Evolutionary conservation across 2,329 filamentous ascomycete species (phyloP), one percentile per base, ranked within the genome.

Genomic region (Fusarium sp.): DNA sequence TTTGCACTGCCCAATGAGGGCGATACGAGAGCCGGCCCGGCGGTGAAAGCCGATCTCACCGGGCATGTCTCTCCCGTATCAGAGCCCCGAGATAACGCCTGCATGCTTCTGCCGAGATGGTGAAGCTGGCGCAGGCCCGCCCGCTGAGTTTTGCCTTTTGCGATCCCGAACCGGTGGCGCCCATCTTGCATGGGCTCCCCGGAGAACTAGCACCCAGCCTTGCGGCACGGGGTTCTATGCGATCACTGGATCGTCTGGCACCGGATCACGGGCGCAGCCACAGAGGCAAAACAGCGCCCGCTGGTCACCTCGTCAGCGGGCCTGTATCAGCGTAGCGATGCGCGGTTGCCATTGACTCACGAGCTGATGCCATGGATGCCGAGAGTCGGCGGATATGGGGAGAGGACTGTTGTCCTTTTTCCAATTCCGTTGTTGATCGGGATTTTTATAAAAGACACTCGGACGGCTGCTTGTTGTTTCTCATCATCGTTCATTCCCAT

Each of bases 21-120:
- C 69, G 71, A 75, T 71, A 77, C 72, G 75, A 78, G 76, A 72
- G 72, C 77, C 77, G 77, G 77, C 64, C 77, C 77, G 77, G 77
- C 76, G 76, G 76, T 76, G 76, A 79, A 77, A 69, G 67, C 70
- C 65, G 68, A 50, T 62, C 64, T 69, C 68, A 71, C 71, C 71
- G 62, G 71, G 72, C 69, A 45, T 73, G 69, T 50, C 27, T 65
- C 56, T 60, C 65, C 68, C 67, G 74, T 77, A 68, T 73, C 71
- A 74, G 62, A 54, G 59, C 43, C 61, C 41, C 54, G 62, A 65
- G 73, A 74, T 76, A 76, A 76, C 65, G 59, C 56, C 24, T 65
- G 62, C 71, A 72, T 70, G 61, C 64, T 60, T 67, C 66, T 72
- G 69, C 69, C 71, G 69, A 35, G 71, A 24, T 65, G 41, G 56